Base-by-base conservation (phyloP, 2,329 filamentous ascomycete genomes). In the Calonectria multiphialidica region DNA sequence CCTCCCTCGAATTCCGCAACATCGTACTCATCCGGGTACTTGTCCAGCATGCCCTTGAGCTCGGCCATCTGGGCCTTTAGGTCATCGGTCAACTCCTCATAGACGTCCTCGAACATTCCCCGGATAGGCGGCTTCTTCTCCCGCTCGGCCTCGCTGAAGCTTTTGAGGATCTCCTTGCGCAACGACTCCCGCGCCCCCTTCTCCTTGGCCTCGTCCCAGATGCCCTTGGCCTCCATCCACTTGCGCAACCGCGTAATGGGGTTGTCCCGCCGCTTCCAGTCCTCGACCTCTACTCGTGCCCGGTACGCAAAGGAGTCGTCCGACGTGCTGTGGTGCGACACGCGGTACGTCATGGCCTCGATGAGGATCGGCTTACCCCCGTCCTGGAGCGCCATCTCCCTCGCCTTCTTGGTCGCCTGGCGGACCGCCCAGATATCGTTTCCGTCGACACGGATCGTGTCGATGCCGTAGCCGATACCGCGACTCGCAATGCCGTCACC, bases 231-330 rank as follows among this genome's bases (percentile, higher is more conserved):
- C 84, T 99, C 96, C 86, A 99, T 92, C 90, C 95, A 99, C 86
- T 98, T 98, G 25, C 96, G 90, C 68, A 98, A 82, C 15, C 95
- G 89, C 2, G 94, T 95, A 63, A 98, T 93, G 2, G 95, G 95
- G 80, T 98, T 98, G 81, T 98, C 96, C 15, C 95, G 88, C 0
- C 95, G 89, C 83, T 97, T 98, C 95, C 95, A 98, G 82, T 98
- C 95, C 81, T 98, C 95, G 83, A 99, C 97, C 81, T 99, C 97
- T 1, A 98, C 92, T 30, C 93, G 92, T 1, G 96, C 95, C 10
- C 97, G 93, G 86, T 99, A 99, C 0, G 97, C 97, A 80, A 98
- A 99, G 30, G 94, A 97, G 84, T 99, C 97, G 81, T 99, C 97
- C 0, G 94, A 97, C 0, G 97, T 99, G 84, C 95, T 98, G 86